These are phyloP conservation scores for Laetiporus sulphureus DNA, from an alignment of 1,284 basidiomycete species.

Conservation along the genomic window DNA sequence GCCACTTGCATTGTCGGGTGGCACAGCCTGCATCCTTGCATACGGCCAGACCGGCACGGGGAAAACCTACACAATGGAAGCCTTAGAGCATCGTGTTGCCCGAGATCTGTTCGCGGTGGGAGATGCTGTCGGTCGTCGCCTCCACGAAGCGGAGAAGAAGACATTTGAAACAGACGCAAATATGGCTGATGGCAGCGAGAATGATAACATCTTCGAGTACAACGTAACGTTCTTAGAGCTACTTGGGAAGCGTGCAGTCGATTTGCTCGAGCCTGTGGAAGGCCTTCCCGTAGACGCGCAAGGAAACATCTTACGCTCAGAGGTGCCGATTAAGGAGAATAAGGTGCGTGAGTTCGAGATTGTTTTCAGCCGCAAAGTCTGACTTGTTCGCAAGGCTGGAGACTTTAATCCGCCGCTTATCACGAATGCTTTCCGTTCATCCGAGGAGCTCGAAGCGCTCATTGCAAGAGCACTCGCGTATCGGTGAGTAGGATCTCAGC, in stretches of 20 bases:
- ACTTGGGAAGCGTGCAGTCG: constrained; percentile 21
- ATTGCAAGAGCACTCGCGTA: constrained; percentile 25
- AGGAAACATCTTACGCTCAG: constrained; percentile 21
- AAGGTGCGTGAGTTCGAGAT: constrained; percentile 15
- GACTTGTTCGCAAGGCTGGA: constrained; percentile 16
- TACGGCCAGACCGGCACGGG: constrained; percentile 29
- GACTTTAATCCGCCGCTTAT: constrained; percentile 19
- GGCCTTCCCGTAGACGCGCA: constrained; percentile 16
- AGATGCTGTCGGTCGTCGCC: constrained; percentile 13
- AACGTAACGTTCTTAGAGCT: constrained; percentile 27
- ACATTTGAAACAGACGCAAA: background rate
- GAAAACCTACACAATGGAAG: constrained; percentile 30
- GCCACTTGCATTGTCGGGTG: constrained; percentile 26
- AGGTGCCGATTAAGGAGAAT: constrained; percentile 25
- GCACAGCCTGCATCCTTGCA: constrained; percentile 28
- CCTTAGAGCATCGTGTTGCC: constrained; percentile 25
- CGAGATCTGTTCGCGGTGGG: constrained; percentile 26
- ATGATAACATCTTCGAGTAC: constrained; percentile 23
- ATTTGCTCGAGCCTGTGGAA: constrained; percentile 13
- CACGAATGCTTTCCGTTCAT: constrained; percentile 14
- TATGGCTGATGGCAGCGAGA: constrained; percentile 1
- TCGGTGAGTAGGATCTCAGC: constrained; percentile 11
- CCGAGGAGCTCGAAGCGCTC: constrained; percentile 24
- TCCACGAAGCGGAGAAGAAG: constrained; percentile 11
- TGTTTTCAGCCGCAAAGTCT: background rate